Evolutionary conservation across 2,329 filamentous ascomycete species (phyloP).

Genomic region (Hypocreales sp.): DNA sequence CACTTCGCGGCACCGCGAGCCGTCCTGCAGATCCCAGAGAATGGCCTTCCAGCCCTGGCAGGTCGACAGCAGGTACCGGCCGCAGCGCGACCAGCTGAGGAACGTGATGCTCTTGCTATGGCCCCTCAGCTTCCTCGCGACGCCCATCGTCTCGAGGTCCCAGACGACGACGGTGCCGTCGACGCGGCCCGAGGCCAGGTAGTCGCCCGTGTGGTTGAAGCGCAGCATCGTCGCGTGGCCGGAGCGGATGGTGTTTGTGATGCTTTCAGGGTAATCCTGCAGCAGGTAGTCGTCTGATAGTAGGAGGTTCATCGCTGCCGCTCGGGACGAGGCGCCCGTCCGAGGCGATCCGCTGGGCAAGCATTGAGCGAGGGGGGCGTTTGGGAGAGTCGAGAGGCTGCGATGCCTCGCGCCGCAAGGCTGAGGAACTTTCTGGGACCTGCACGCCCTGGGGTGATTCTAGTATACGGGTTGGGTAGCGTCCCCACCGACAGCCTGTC

Average conservation of each 20-base stretch:
- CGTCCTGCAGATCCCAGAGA: slow-evolving; percentile 72
- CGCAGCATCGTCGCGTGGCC: slow-evolving; percentile 54
- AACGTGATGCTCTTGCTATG: slow-evolving; percentile 92
- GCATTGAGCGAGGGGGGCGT: not conserved
- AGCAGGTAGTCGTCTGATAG: slow-evolving; percentile 48
- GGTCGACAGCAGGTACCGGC: slow-evolving; percentile 78
- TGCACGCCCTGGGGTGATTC: too few species aligned
- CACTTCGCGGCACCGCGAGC: slow-evolving; percentile 62
- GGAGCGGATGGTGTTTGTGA: slow-evolving; percentile 71
- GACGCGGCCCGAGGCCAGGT: slow-evolving; percentile 82
- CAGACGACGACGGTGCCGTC: slow-evolving; percentile 94
- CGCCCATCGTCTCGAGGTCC: slow-evolving; percentile 93
- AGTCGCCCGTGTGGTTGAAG: slow-evolving; percentile 90
- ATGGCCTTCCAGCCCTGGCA: slow-evolving; percentile 96
- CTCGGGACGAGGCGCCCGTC: slow-evolving; percentile 2
- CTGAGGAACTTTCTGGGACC: slow-evolving; percentile 14
- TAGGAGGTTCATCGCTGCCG: slow-evolving; percentile 36
- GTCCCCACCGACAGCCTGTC: too few species aligned
- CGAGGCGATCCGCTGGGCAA: slow-evolving; percentile 2
- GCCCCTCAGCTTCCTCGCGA: slow-evolving; percentile 83
- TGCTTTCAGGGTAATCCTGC: slow-evolving; percentile 78
- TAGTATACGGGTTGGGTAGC: too few species aligned
- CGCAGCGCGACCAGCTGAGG: slow-evolving; percentile 86
- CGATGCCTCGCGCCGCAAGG: slow-evolving; percentile 16
- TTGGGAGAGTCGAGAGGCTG: slow-evolving; percentile 4